Percentiles rank a stretch among this genome's conserved stretches.
Evolutionary conservation across 1,284 basidiomycete genomes (phyloP).

Genomic region (Inonotus hispidus): DNA sequence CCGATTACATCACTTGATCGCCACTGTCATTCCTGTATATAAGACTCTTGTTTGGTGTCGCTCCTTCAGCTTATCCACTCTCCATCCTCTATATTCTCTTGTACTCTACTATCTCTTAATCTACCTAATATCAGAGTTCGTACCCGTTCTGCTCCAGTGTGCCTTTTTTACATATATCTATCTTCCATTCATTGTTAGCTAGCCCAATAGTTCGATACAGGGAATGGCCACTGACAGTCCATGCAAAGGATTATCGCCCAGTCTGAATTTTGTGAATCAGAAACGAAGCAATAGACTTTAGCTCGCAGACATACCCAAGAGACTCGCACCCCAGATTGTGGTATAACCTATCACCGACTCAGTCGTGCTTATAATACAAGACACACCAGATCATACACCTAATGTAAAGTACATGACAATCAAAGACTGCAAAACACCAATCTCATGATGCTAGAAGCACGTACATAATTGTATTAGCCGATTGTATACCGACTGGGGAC

Average conservation of each 20-base stretch:
- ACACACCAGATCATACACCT: not conserved
- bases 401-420: not conserved
- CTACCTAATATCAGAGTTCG: no score
- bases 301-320: not conserved
- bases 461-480: not conserved
- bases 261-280: not conserved
- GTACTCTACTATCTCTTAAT: no score
- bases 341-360: not conserved
- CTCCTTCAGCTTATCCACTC: no score
- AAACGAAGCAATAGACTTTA: not conserved
- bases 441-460: not conserved
- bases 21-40: not conserved
- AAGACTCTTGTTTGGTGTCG: no score
- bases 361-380: not conserved
- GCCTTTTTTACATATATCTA: not conserved
- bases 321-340: not conserved
- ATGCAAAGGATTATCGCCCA: conserved; percentile 4
- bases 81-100: no score
- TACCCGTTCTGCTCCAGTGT: not conserved
- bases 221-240: not conserved
- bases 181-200: not conserved
- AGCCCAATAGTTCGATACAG: not conserved
- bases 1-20: no score
- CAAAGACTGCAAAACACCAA: not conserved
- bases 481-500: not conserved